Conservation (phyloP, 2,329 filamentous ascomycete species). For the Colletotrichum sp. region DNA sequence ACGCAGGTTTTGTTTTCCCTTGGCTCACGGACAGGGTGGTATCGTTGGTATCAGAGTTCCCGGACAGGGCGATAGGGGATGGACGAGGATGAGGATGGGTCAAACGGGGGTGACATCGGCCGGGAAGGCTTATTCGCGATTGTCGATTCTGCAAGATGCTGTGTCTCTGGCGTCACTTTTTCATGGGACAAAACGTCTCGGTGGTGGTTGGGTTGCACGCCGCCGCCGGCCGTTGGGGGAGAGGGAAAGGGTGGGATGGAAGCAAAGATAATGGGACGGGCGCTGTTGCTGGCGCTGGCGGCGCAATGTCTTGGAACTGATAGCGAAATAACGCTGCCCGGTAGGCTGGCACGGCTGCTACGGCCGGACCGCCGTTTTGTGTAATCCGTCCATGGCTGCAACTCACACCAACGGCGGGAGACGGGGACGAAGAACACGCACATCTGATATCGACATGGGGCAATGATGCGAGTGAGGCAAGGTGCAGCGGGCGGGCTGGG, state of each 20-base stretch:
- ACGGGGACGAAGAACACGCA: not conserved
- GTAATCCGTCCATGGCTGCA: not conserved
- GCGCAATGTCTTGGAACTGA: conserved; percentile 8
- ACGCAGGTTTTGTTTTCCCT: not conserved
- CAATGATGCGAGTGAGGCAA: conserved; percentile 3
- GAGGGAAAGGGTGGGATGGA: not conserved
- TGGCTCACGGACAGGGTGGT: not conserved
- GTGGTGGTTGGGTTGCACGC: not conserved
- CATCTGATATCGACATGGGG: not conserved
- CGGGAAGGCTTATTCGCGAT: not conserved
- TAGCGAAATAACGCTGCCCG: not conserved
- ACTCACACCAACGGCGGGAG: not conserved
- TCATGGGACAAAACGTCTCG: not conserved
- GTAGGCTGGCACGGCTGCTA: not conserved
- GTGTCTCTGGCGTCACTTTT: conserved; percentile 18
- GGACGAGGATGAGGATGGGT: not conserved
- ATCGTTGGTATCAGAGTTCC: not conserved
- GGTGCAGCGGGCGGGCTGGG: not conserved
- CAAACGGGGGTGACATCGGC: conserved; percentile 6
- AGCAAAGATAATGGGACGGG: not conserved
- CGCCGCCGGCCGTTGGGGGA: not conserved
- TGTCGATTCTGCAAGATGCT: conserved; percentile 19
- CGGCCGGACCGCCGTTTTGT: not conserved
- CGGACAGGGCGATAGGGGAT: not conserved
- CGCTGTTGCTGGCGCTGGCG: not conserved